Evolutionary conservation across 2,329 filamentous ascomycete species (phyloP), one percentile per base, ranked within the genome.

Genomic region (Pseudogymnoascus sp.): DNA sequence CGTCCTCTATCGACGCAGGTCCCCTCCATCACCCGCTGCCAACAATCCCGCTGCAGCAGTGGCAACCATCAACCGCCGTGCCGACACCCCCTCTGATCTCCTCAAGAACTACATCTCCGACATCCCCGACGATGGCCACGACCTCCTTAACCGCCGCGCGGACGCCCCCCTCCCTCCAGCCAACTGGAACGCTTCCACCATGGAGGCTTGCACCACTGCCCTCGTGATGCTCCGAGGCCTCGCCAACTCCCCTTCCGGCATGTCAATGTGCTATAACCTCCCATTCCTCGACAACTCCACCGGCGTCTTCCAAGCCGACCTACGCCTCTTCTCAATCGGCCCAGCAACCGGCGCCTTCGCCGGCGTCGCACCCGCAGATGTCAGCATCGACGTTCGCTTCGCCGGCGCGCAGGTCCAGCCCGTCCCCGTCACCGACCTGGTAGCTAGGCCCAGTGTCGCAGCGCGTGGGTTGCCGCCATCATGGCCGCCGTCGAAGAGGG

Each of bases 191-290:
- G 68, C 69, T 3, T 72, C 78, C 45, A 88, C 83, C 6, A 77
- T 78, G 33, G 69, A 75, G 10, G 86, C 86, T 21, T 94, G 90
- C 73, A 76, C 75, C 49, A 69, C 75, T 21, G 80, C 82, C 7
- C 78, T 94, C 16, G 72, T 74, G 2, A 72, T 75, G 26, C 78
- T 91, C 59, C 77, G 78, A 12, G 76, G 75, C 10, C 77, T 80
- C 64, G 83, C 85, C 43, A 81, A 83, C 23, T 93, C 92, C 67
- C 88, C 89, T 4, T 88, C 89, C 8, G 91, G 91, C 60, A 83
- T 91, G 58, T 88, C 87, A 63, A 83, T 90, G 58, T 95, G 91
- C 81, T 94, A 93, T 77, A 95, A 94, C 72, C 75, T 95, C 23
- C 86, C 87, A 0, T 84, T 83, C 39, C 80, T 91, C 63, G 82